Conservation (phyloP, 805 yeast species). For the Teunomyces kruisii region DNA sequence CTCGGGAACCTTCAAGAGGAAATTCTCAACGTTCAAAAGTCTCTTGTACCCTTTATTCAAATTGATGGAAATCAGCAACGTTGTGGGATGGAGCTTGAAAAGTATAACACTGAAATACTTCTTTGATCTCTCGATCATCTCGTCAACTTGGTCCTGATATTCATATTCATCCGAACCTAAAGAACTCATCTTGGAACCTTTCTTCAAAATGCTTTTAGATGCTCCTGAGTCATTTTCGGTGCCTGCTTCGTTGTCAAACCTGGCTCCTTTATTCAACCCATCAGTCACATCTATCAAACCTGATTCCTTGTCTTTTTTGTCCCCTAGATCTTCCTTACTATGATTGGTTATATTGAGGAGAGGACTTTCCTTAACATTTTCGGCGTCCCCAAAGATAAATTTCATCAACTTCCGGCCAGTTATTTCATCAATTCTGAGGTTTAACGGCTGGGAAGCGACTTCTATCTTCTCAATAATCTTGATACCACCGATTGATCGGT, state of each 20-base stretch:
- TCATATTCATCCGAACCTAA: conserved; percentile 9
- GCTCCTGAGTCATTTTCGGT: not conserved
- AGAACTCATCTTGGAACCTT: not conserved
- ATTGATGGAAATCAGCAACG: conserved; percentile 35
- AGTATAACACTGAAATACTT: conserved; percentile 66
- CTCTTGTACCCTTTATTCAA: conserved; percentile 33
- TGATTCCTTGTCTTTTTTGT: conserved; percentile 9
- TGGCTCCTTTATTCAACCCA: conserved; percentile 12
- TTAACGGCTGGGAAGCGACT: conserved; percentile 37
- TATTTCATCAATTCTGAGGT: conserved; percentile 36
- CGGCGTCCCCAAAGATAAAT: conserved; percentile 32
- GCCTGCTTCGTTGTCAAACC: conserved; percentile 3
- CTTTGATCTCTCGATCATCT: conserved; percentile 76
- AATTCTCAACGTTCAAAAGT: conserved; percentile 38
- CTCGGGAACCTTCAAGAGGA: conserved; percentile 34
- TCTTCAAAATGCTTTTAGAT: not conserved
- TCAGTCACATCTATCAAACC: conserved; percentile 11
- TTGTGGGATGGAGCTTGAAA: conserved; percentile 37
- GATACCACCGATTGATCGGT: conserved; percentile 43
- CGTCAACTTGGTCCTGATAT: conserved; percentile 35
- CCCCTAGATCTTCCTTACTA: conserved; percentile 9
- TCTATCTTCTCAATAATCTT: conserved; percentile 39
- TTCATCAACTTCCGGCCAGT: conserved; percentile 40
- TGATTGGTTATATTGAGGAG: conserved; percentile 9
- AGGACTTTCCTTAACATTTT: conserved; percentile 22